Conservation (phyloP, 495 filamentous ascomycete species). For the Saxophila tyrrhenica region DNA sequence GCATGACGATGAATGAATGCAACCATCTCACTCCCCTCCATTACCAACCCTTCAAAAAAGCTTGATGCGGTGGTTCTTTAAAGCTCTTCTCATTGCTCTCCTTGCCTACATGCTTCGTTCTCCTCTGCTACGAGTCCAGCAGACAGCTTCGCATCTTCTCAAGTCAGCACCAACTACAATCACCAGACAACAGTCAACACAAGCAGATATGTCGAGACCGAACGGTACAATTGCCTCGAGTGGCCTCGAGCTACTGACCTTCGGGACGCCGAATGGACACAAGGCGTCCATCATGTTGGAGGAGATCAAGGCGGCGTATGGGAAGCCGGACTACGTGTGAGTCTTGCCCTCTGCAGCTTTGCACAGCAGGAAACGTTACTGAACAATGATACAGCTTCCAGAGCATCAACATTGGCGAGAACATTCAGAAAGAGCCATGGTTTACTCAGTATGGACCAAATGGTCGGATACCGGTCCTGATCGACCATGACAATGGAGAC, state of each 20-base stretch:
- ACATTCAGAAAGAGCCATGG: slow-evolving; percentile 32
- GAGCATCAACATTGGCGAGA: slow-evolving; percentile 25
- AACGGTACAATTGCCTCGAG: slow-evolving; percentile 43
- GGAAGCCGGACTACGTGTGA: slow-evolving; percentile 16
- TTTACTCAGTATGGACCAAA: slow-evolving; percentile 29
- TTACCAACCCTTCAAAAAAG: no score
- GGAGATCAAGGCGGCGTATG: slow-evolving; percentile 31
- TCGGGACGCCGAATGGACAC: slow-evolving; percentile 35
- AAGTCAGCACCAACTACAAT: slow-evolving; percentile 4
- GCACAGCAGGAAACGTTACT: not conserved
- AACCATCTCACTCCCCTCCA: no score
- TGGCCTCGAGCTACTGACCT: slow-evolving; percentile 46
- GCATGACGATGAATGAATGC: no score
- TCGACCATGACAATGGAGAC: slow-evolving; percentile 29
- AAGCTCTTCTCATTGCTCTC: not conserved
- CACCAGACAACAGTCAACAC: not conserved
- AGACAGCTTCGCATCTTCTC: slow-evolving; percentile 11
- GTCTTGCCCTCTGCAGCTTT: not conserved
- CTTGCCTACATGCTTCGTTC: slow-evolving; percentile 1
- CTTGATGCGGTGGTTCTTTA: slow-evolving; percentile 1
- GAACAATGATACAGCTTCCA: slow-evolving; percentile 23
- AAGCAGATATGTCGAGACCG: slow-evolving; percentile 23
- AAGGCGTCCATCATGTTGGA: slow-evolving; percentile 30
- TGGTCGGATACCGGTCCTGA: slow-evolving; percentile 30
- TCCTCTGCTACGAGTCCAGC: slow-evolving; percentile 5